Base-by-base conservation (phyloP, 2,329 filamentous ascomycete species). In the Dactylellina cionopaga region DNA sequence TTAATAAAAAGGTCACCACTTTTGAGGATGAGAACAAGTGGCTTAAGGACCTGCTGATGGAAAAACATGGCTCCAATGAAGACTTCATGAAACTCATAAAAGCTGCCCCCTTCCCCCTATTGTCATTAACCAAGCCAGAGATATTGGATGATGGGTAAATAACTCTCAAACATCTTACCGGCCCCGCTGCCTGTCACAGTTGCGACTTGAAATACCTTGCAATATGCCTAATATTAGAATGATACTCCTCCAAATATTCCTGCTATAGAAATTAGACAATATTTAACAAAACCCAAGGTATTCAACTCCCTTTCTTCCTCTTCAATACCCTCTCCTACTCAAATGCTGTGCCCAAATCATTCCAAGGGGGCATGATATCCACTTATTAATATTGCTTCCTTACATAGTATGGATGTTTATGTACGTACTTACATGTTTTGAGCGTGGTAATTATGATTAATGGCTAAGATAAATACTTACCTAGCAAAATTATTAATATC, bases 1-100 rank as follows among this genome's bases (percentile, higher is more conserved):
- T 96, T 4, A 91, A 96, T 81, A 85, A 77, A 87, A 82, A 88
- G 54, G 89, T 95, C 60, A 85, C 86, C 66, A 89, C 92, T 78
- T 85, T 94, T n/a, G 89, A 92, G 82, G 90, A 89, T 76, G 90
- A 92, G 82, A 92, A 92, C 81, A 89, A 90, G 79, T 92, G 90
- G 90, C 81, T 92, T 75, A 91, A 91, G 84, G 89, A 90, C 79
- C 83, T 92, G 37, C 87, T 94, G 47, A 90, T 91, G 54, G 91
- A 93, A 80, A 94, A 93, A 84, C 91, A 92, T 76, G 89, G 89
- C 15, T 66, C 52, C 24, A 74, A 74, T 25, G 60, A 68, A 33
- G 68, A 72, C 31, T 72, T 72, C 27, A 64, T 72, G 46, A 72
- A 43, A 37, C 59, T 72, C 13, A 65, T 72, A 22, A 72, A 72